Evolutionary conservation across 306 rosid genomes (phyloP), one percentile per base, ranked within the genome.

Genomic region (Phaseolus lunatus): DNA sequence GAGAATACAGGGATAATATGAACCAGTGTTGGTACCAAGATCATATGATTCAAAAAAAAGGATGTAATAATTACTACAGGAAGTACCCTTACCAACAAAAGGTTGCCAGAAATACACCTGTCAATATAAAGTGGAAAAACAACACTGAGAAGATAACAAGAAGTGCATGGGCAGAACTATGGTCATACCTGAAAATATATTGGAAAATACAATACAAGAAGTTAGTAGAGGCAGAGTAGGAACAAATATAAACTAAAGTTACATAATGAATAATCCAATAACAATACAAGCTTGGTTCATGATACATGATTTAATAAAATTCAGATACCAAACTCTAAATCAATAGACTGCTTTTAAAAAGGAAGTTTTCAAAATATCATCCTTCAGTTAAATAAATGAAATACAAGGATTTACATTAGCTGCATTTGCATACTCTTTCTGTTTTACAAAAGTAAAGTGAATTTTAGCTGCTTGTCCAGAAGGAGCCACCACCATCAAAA

Each of bases 101-200:
- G 5, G 99, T 91, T 67, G 99, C 98, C 87, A 96, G 85, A 78
- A 88, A 78, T 82, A 84, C 88, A 68, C 99, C 97, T 18, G 88
- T 83, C 80, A 90, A 73, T 72, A 96, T 72, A 83, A 92, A 96
- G 84, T 96, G 99, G 81, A 89, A 91, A 70, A 92, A 68, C 90
- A 92, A 84, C 53, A 92, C 98, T 3, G 98, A 89, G 82, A 96
- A 79, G 83, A 92, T 91, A 78, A 96, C 97, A 83, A 88, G 84
- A 84, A 93, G 62, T 58, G 98, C 80, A 91, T 96, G 99, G 70
- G 88, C 89, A 67, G 89, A 80, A 82, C 98, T 96, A 82, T 92
- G 98, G 78, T 88, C 99, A 73, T 92, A 96, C 87, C 99, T 96
- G 98, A 85, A 84, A 90, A 88, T 47, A 53, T 77, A 71, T 2